Evolutionary conservation across 805 yeast species (phyloP).

Genomic region (Zygosaccharomyces bailii): DNA sequence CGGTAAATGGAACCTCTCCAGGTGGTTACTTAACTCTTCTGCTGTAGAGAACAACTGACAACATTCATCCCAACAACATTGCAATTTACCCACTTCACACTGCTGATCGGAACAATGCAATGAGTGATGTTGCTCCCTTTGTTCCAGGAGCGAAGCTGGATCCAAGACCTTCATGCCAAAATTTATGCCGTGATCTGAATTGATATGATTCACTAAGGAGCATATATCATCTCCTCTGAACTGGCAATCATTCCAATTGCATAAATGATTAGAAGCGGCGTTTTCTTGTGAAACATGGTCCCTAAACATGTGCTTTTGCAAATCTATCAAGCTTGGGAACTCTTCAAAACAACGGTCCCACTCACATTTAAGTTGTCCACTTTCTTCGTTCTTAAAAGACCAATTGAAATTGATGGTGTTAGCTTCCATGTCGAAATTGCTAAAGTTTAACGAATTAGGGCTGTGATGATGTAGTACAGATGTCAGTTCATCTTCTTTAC

Average conservation of each 20-base stretch:
- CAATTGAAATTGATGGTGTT: conserved; percentile 43
- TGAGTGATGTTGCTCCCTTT: conserved; percentile 16
- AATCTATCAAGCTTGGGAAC: conserved; percentile 39
- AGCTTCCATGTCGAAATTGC: conserved; percentile 2
- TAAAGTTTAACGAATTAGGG: conserved; percentile 3
- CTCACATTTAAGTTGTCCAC: conserved; percentile 46
- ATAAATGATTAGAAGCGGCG: conserved; percentile 28
- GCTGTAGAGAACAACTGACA: conserved; percentile 46
- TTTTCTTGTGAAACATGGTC: conserved; percentile 41
- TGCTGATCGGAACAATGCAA: conserved; percentile 16
- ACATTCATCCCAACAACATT: conserved; percentile 45
- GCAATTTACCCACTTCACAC: background rate
- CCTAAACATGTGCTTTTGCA: conserved; percentile 52
- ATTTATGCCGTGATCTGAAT: conserved; percentile 43
- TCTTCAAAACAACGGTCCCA: conserved; percentile 63
- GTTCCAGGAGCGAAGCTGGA: conserved; percentile 18
- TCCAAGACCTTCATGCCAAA: conserved; percentile 31
- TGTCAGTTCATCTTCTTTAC: conserved; percentile 5
- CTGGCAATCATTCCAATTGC: conserved; percentile 77
- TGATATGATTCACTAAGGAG: conserved; percentile 57
- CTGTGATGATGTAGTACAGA: conserved; percentile 8
- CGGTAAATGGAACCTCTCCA: conserved; percentile 65
- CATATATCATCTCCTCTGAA: conserved; percentile 52
- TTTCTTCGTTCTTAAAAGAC: conserved; percentile 32
- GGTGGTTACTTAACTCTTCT: conserved; percentile 66